A percentile compares a stretch with the other conserved stretches of the same genome.
These are phyloP conservation scores for Ceratocystis albifundus DNA, from an alignment of 2,329 filamentous ascomycete genomes.

Conservation along the genomic window DNA sequence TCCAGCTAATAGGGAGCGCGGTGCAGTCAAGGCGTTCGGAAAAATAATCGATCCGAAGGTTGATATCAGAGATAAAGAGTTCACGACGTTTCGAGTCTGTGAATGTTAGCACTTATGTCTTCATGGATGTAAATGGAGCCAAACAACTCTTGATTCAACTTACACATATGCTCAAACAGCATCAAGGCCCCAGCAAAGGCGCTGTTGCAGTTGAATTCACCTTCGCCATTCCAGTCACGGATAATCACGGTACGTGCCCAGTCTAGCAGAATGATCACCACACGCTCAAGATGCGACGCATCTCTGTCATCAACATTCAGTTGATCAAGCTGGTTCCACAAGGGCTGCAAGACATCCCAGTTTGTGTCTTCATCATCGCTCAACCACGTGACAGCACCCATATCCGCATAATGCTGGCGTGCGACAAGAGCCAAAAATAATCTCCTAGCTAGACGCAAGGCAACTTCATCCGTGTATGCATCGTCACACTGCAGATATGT, in stretches of 20 bases:
- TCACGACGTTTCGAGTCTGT: slow-evolving; percentile 50
- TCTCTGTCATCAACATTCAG: slow-evolving; percentile 32
- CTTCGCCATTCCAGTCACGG: slow-evolving; percentile 67
- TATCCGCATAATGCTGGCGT: slow-evolving; percentile 40
- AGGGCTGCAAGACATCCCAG: slow-evolving; percentile 36
- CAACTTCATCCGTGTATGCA: slow-evolving; percentile 49
- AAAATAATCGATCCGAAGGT: slow-evolving; percentile 66
- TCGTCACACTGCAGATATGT: slow-evolving; percentile 44
- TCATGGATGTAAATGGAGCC: not conserved
- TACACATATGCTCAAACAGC: slow-evolving; percentile 61
- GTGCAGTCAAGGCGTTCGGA: slow-evolving; percentile 64
- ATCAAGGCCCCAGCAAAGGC: slow-evolving; percentile 67
- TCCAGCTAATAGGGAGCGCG: slow-evolving; percentile 62
- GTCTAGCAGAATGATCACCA: slow-evolving; percentile 43
- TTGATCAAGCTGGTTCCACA: slow-evolving; percentile 45
- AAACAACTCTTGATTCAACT: slow-evolving; percentile 30
- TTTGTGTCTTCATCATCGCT: slow-evolving; percentile 30
- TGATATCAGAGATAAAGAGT: slow-evolving; percentile 53
- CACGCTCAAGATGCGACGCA: slow-evolving; percentile 17
- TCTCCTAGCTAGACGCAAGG: slow-evolving; percentile 46
- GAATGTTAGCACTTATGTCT: slow-evolving; percentile 14
- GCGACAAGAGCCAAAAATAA: slow-evolving; percentile 47
- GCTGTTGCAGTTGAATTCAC: slow-evolving; percentile 56
- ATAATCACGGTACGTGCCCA: slow-evolving; percentile 66
- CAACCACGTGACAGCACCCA: slow-evolving; percentile 28